Evolutionary conservation across 177 flowering plant species (phyloP).

Genomic region (Vitis hybrid): DNA sequence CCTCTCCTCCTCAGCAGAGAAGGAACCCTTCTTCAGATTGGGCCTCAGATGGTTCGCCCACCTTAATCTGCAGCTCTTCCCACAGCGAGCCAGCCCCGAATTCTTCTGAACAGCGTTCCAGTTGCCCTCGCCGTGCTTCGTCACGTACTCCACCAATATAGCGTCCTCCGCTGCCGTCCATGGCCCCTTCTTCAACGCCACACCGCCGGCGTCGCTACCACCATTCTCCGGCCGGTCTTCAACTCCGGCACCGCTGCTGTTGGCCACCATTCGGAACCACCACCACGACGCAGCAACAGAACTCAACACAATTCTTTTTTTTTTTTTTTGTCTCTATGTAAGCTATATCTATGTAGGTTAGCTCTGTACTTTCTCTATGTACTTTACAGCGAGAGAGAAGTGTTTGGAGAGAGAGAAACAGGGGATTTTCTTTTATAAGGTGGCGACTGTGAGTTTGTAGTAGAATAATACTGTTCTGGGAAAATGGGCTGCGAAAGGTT

Average conservation of each 20-base stretch:
- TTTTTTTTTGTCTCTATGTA: not conserved
- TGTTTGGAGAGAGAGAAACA: no score
- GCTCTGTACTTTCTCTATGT: not conserved
- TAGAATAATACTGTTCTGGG: no score
- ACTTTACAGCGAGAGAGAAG: no score
- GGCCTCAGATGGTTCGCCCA: constrained; percentile 82
- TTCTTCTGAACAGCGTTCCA: constrained; percentile 78
- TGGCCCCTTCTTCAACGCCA: constrained; percentile 68
- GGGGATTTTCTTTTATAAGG: no score
- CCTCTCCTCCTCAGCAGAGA: constrained; percentile 66
- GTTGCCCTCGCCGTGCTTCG: constrained; percentile 70
- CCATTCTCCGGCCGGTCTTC: constrained; percentile 7
- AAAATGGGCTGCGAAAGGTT: no score
- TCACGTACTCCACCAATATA: constrained; percentile 58
- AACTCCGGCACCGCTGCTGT: not conserved
- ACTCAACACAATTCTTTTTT: not conserved
- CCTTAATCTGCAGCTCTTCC: constrained; percentile 73
- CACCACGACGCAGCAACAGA: not conserved
- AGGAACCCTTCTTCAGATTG: constrained; percentile 68
- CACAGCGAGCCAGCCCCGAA: constrained; percentile 62
- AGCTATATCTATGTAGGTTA: not conserved
- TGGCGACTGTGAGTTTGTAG: no score
- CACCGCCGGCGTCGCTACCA: constrained; percentile 13
- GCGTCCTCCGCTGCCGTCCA: constrained; percentile 79
- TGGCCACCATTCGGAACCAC: constrained; percentile 1